These are phyloP conservation scores for Priceomyces fermenticarens DNA, from an alignment of 805 yeast species.

Conservation along the genomic window DNA sequence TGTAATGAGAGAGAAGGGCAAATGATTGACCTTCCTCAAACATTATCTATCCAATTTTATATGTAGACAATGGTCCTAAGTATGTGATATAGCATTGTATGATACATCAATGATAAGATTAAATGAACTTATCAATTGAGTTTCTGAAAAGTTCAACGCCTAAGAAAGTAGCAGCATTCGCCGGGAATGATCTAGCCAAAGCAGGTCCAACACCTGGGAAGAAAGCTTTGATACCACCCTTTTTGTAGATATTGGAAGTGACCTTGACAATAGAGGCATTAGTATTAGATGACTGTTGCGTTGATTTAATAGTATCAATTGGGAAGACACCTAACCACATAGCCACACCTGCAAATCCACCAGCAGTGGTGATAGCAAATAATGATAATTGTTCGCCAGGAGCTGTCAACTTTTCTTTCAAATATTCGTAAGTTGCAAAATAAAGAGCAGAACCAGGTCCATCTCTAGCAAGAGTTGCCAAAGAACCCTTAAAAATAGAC, in stretches of 20 bases:
- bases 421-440: conserved; percentile 88
- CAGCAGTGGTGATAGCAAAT: conserved; percentile 78
- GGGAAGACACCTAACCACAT: conserved; percentile 99
- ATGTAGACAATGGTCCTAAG: too few relatives aligned
- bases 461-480: conserved; percentile 91
- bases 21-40: too few relatives aligned
- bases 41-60: too few relatives aligned
- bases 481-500: conserved; percentile 87
- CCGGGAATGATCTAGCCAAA: conserved; percentile 90
- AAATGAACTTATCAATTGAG: conserved; percentile 34
- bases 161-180: conserved; percentile 97
- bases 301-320: conserved; percentile 87
- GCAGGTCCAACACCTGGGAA: conserved; percentile 99
- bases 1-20: too few relatives aligned
- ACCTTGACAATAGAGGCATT: conserved; percentile 59
- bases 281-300: conserved; percentile 64
- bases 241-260: conserved; percentile 62
- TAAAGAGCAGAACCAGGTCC: conserved; percentile 97
- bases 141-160: conserved; percentile 83
- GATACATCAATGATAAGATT: conserved; percentile 7
- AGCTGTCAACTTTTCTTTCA: conserved; percentile 60
- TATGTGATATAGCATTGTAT: too few relatives aligned
- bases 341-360: conserved; percentile 93
- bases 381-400: conserved; percentile 62
- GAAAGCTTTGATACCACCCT: conserved; percentile 84